Evolutionary conservation across 106 monocot genomes (phyloP).

Genomic region (Agapanthus africanus): DNA sequence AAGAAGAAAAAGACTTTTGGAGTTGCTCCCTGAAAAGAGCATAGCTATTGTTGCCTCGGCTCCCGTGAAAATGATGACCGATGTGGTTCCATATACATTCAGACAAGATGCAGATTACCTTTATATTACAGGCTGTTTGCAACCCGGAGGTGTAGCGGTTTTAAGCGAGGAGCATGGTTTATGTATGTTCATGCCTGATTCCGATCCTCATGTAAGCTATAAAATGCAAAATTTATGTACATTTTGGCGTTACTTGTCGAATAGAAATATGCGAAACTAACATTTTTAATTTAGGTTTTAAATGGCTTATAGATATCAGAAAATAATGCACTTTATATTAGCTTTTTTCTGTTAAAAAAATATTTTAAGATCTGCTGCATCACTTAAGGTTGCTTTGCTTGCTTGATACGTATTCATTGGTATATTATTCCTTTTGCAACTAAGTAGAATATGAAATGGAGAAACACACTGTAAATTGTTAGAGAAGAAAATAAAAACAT

Average conservation of each 20-base stretch:
- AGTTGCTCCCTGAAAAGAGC: conserved; percentile 77
- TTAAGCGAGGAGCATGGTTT: conserved; percentile 61
- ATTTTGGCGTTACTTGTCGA: background rate
- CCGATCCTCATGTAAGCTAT: conserved; percentile 65
- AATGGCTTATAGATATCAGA: background rate
- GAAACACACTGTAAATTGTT: background rate
- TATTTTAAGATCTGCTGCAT: background rate
- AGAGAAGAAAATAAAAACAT: background rate
- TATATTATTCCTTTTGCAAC: background rate
- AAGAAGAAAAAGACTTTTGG: conserved; percentile 66
- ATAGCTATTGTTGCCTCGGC: conserved; percentile 84
- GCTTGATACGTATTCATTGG: background rate
- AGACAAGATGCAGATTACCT: conserved; percentile 93
- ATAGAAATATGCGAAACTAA: background rate
- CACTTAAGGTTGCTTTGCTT: background rate
- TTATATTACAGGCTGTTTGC: conserved; percentile 81
- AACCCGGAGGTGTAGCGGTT: conserved; percentile 90
- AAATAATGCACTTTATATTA: background rate
- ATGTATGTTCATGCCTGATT: conserved; percentile 95
- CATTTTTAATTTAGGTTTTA: background rate
- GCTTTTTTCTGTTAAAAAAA: background rate
- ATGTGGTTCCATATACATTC: conserved; percentile 89
- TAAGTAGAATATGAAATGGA: background rate
- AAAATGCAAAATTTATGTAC: background rate
- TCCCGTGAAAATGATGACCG: conserved; percentile 95